phyloP scores from a whole-genome alignment of 2,329 filamentous ascomycete species.

The Ilyonectria mors-panacis region DNA sequence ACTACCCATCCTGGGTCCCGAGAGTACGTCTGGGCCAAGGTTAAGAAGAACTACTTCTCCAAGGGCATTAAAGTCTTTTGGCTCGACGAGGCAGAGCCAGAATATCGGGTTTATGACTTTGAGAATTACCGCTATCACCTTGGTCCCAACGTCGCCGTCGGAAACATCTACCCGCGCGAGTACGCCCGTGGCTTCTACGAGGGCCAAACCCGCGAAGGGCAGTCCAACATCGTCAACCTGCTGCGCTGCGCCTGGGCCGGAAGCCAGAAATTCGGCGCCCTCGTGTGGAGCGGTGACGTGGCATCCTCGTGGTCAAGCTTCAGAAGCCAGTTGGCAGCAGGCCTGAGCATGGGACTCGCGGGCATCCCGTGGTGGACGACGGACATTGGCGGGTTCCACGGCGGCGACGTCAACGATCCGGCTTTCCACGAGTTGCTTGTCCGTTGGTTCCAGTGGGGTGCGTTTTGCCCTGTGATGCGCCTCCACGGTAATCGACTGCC shows the following conservation, averaged over 20 bases:
- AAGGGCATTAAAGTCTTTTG: slow-evolving; percentile 77
- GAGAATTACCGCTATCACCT: slow-evolving; percentile 69
- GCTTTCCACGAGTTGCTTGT: slow-evolving; percentile 75
- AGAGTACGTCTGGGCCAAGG: slow-evolving; percentile 72
- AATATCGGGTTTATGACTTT: slow-evolving; percentile 76
- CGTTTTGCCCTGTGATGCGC: slow-evolving; percentile 78
- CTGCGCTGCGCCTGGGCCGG: slow-evolving; percentile 66
- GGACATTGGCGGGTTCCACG: slow-evolving; percentile 80
- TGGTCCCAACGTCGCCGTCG: slow-evolving; percentile 59
- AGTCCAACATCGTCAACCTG: slow-evolving; percentile 71
- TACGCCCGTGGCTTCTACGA: slow-evolving; percentile 74
- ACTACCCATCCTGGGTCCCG: slow-evolving; percentile 73
- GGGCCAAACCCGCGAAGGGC: slow-evolving; percentile 67
- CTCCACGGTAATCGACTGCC: slow-evolving; percentile 78
- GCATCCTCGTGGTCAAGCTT: slow-evolving; percentile 74
- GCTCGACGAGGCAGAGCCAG: slow-evolving; percentile 79
- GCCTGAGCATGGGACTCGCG: slow-evolving; percentile 75
- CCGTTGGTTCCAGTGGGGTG: slow-evolving; percentile 79
- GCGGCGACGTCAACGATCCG: slow-evolving; percentile 69
- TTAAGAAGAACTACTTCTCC: slow-evolving; percentile 72
- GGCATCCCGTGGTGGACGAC: slow-evolving; percentile 80
- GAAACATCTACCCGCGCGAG: slow-evolving; percentile 72
- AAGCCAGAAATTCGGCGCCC: slow-evolving; percentile 74
- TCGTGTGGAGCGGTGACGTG: slow-evolving; percentile 79
- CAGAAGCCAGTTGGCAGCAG: slow-evolving; percentile 73